These are phyloP conservation scores for Agrocybe praecox DNA, from an alignment of 768 basidiomycete species.

Conservation along the genomic window DNA sequence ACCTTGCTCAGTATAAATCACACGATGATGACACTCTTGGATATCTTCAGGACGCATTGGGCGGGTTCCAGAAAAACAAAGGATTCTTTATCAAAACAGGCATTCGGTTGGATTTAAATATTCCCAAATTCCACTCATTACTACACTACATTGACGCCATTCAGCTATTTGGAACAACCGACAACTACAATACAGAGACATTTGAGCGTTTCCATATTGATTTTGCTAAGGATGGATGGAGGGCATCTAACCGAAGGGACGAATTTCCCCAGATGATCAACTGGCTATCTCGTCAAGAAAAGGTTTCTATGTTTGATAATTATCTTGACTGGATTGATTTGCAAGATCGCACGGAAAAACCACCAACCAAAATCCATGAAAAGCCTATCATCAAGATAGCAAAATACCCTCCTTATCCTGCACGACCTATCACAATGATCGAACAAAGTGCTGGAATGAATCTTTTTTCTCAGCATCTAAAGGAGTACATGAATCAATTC, in stretches of 20 bases:
- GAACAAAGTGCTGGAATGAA: too few relatives aligned
- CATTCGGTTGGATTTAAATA: constrained; percentile 34
- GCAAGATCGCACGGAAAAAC: too few relatives aligned
- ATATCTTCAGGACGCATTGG: constrained; percentile 9
- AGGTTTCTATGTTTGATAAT: constrained; percentile 14
- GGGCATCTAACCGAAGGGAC: constrained; percentile 26
- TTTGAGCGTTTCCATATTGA: constrained; percentile 40
- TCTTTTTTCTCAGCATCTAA: too few relatives aligned
- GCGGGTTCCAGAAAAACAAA: constrained; percentile 12
- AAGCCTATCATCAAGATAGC: too few relatives aligned
- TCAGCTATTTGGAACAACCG: constrained; percentile 24
- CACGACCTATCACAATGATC: too few relatives aligned
- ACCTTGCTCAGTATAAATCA: constrained; percentile 24
- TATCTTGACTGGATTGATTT: too few relatives aligned
- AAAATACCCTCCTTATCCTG: too few relatives aligned
- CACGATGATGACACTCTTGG: constrained; percentile 24
- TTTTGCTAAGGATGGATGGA: constrained; percentile 33
- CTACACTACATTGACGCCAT: constrained; percentile 25
- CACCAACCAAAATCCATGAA: too few relatives aligned
- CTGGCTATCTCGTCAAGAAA: constrained; percentile 37
- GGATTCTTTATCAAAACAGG: too few relatives aligned
- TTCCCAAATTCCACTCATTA: constrained; percentile 27
- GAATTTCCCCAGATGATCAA: constrained; percentile 37
- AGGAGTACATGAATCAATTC: too few relatives aligned
- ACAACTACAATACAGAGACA: constrained; percentile 33